These are phyloP conservation scores for Erodium trifolium DNA, from an alignment of 441 rosid species.

Conservation along the genomic window DNA sequence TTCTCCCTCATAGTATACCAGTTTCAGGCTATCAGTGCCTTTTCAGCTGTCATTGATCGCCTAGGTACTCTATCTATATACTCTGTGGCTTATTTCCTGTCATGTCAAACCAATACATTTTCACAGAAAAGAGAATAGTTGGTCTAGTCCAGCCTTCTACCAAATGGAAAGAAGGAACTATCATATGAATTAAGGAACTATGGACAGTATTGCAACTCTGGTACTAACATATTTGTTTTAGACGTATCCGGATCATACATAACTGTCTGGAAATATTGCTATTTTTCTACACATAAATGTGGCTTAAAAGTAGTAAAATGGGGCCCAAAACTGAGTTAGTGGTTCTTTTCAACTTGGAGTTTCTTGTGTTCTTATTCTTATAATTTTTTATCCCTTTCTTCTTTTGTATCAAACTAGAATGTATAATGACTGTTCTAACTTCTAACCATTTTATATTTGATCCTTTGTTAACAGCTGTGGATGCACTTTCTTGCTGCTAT, in stretches of 20 bases:
- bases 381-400: no score
- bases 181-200: neutral
- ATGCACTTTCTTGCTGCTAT: neutral
- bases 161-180: neutral
- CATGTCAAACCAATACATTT: conserved; percentile 1
- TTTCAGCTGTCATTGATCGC: conserved; percentile 94
- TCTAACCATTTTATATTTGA: no score
- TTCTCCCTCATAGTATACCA: conserved; percentile 88
- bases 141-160: neutral
- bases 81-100: conserved; percentile 7
- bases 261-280: neutral
- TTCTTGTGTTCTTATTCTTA: no score
- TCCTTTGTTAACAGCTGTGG: no score
- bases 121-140: neutral
- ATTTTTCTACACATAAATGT: neutral
- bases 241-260: neutral
- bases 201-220: no score
- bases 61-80: conserved; percentile 42
- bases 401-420: no score
- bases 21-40: conserved; percentile 91
- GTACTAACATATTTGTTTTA: no score
- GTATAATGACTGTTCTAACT: no score
- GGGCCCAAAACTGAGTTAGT: neutral
- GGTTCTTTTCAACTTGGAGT: no score
- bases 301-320: neutral